These are phyloP conservation scores for Quercus phellos DNA, from an alignment of 331 rosid species.

Conservation along the genomic window DNA sequence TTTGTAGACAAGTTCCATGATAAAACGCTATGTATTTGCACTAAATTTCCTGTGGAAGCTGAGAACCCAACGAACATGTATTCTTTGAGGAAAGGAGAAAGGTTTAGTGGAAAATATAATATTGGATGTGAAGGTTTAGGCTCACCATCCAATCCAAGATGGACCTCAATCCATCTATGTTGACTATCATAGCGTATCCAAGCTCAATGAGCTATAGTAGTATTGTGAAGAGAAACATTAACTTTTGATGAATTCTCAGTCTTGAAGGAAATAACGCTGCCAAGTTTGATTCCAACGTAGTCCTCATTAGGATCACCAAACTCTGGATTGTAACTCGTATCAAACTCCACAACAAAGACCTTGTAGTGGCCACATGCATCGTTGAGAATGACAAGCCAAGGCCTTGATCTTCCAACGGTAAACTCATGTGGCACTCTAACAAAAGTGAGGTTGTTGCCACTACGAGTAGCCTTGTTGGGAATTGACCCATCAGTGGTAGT, in stretches of 20 bases:
- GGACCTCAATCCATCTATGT: not conserved
- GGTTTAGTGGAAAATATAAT: not conserved
- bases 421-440: conserved; percentile 1
- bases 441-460: not conserved
- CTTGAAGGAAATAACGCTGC: conserved; percentile 5
- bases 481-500: not conserved
- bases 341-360: not conserved
- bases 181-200: not conserved
- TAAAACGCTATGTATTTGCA: not conserved
- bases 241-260: not conserved
- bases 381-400: conserved; percentile 7
- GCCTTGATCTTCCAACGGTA: not conserved
- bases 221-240: not conserved
- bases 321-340: not conserved
- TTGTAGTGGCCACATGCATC: conserved; percentile 4
- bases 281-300: conserved; percentile 2
- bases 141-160: not conserved
- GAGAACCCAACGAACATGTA: conserved; percentile 13
- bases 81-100: conserved; percentile 10
- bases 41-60: not conserved
- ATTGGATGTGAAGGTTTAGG: not conserved
- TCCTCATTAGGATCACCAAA: conserved; percentile 1
- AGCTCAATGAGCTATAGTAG: not conserved
- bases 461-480: not conserved
- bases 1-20: not conserved